A percentile compares a stretch with the other conserved stretches of the same genome.
phyloP scores from a whole-genome alignment of 2,329 filamentous ascomycete genomes.

The Fusarium sp. region DNA sequence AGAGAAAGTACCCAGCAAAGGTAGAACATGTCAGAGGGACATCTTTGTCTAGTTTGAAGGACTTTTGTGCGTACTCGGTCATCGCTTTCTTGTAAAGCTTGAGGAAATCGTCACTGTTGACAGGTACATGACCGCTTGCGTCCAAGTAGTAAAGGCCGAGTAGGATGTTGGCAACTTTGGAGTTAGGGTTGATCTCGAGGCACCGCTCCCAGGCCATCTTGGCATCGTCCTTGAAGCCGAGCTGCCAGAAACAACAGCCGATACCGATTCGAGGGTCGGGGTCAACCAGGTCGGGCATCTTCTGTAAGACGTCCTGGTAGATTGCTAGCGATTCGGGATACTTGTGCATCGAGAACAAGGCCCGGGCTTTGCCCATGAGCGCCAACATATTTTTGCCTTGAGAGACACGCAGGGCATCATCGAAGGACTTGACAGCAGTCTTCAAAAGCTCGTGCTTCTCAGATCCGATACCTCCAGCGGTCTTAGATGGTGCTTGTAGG shows the following conservation, averaged over 20 bases:
- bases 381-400: constrained; percentile 92
- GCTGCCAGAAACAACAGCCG: constrained; percentile 96
- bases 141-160: constrained; percentile 92
- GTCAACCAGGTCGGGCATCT: constrained; percentile 87
- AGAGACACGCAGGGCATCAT: constrained; percentile 89
- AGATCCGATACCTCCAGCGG: constrained; percentile 72
- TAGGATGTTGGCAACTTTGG: constrained; percentile 90
- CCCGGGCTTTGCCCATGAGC: constrained; percentile 87
- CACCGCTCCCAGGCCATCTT: constrained; percentile 90
- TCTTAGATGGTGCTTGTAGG: constrained; percentile 78
- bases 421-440: constrained; percentile 90
- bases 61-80: constrained; percentile 91
- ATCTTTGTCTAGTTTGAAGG: constrained; percentile 93
- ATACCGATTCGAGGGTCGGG: constrained; percentile 97
- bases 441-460: constrained; percentile 84
- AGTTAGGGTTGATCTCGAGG: constrained; percentile 82
- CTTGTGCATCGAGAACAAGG: constrained; percentile 86
- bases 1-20: constrained; percentile 90
- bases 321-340: constrained; percentile 83
- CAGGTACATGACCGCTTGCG: constrained; percentile 82
- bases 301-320: constrained; percentile 88
- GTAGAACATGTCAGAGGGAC: constrained; percentile 89
- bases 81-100: constrained; percentile 91
- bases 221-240: constrained; percentile 93
- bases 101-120: constrained; percentile 86